Conservation (phyloP, 1,139 yeast genomes). For the Candida buenavistaensis region DNA sequence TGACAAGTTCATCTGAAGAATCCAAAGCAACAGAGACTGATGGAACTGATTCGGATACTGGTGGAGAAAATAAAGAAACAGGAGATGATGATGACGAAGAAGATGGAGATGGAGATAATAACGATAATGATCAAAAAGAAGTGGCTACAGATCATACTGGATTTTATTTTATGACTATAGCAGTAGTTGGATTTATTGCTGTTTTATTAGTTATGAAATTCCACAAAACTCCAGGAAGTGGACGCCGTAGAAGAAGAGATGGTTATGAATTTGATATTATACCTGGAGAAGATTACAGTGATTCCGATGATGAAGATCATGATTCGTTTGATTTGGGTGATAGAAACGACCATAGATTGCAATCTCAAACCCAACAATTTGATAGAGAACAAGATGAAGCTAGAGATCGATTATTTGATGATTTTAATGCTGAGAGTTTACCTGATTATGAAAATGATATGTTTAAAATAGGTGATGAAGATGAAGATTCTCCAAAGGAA, state of each 20-base stretch:
- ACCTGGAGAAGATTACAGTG: constrained; percentile 61
- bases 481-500: constrained; percentile 19
- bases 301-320: constrained; percentile 27
- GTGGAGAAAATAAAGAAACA: constrained; percentile 13
- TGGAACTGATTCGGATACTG: constrained; percentile 12
- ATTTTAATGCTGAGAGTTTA: constrained; percentile 37
- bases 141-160: constrained; percentile 44
- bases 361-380: constrained; percentile 9
- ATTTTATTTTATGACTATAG: constrained; percentile 59
- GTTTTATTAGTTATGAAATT: constrained; percentile 54
- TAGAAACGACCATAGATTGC: constrained; percentile 18
- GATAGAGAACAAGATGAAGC: constrained; percentile 29
- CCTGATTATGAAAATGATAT: constrained; percentile 45
- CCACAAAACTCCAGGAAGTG: constrained; percentile 49
- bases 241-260: constrained; percentile 63
- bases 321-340: constrained; percentile 31
- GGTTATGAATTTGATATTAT: constrained; percentile 80
- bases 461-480: constrained; percentile 45
- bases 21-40: constrained; percentile 7
- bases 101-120: constrained; percentile 28
- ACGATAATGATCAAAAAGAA: constrained; percentile 23
- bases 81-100: constrained; percentile 21
- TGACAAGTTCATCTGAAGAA: constrained; percentile 1
- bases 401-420: constrained; percentile 42
- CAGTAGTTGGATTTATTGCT: constrained; percentile 59